Percentiles rank a stretch among this genome's conserved stretches.
Evolutionary conservation across 768 basidiomycete genomes (phyloP).

Genomic region (Tephrocybe sp.): DNA sequence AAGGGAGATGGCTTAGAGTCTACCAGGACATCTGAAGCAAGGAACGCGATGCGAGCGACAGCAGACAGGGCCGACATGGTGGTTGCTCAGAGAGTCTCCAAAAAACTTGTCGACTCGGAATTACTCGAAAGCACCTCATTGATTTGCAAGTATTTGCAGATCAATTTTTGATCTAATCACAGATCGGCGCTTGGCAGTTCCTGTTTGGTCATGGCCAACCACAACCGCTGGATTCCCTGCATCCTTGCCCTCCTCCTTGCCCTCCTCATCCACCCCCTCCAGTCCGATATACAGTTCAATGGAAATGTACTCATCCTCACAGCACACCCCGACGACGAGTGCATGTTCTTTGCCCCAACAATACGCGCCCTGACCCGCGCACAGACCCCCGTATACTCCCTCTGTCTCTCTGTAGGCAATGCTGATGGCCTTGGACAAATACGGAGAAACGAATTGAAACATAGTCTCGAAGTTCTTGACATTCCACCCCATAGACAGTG

Average conservation of each 20-base stretch:
- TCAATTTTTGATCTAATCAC: slow-evolving; percentile 10
- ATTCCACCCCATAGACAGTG: slow-evolving; percentile 51
- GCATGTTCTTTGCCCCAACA: slow-evolving; percentile 91
- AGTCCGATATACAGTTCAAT: slow-evolving; percentile 14
- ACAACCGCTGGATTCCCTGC: slow-evolving; percentile 22
- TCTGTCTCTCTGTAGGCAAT: slow-evolving; percentile 80
- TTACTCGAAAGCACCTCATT: slow-evolving; percentile 40
- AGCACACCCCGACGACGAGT: slow-evolving; percentile 94
- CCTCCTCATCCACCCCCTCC: slow-evolving; percentile 29
- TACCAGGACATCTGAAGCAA: slow-evolving; percentile 66
- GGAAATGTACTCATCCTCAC: slow-evolving; percentile 65
- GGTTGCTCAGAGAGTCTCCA: background rate
- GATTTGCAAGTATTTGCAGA: slow-evolving; percentile 36
- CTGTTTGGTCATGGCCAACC: slow-evolving; percentile 4
- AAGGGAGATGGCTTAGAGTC: slow-evolving; percentile 55
- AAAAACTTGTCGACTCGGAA: slow-evolving; percentile 14
- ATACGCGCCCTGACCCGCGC: slow-evolving; percentile 48
- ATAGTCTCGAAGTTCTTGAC: slow-evolving; percentile 68
- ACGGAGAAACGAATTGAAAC: slow-evolving; percentile 55
- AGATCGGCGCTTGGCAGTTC: background rate
- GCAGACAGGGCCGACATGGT: slow-evolving; percentile 27
- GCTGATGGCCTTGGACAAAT: slow-evolving; percentile 70
- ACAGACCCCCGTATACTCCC: slow-evolving; percentile 33
- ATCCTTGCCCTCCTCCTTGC: slow-evolving; percentile 30
- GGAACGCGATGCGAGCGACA: slow-evolving; percentile 69